These are phyloP conservation scores for Malassezia yamatoensis DNA, from an alignment of 1,284 basidiomycete species.

Conservation along the genomic window DNA sequence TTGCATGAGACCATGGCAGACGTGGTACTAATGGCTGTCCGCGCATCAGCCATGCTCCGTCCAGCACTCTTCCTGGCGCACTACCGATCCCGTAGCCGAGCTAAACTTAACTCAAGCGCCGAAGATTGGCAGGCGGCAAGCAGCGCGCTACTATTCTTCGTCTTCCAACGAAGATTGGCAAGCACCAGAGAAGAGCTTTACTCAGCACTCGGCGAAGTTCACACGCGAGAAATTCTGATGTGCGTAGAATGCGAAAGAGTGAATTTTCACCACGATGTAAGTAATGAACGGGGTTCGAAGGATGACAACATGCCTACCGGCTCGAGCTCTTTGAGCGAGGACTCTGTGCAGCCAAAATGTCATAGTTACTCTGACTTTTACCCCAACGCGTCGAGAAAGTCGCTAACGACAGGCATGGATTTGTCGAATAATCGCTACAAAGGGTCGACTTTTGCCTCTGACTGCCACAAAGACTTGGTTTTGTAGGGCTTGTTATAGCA, in stretches of 20 bases:
- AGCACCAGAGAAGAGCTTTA: neutral
- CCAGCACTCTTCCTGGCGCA: constrained; percentile 1
- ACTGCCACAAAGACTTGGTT: no score
- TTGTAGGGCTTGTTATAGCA: no score
- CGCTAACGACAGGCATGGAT: neutral
- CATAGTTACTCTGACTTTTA: constrained; percentile 20
- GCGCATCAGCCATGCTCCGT: constrained; percentile 13
- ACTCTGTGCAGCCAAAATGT: constrained; percentile 22
- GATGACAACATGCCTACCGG: constrained; percentile 16
- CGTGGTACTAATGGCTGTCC: constrained; percentile 7
- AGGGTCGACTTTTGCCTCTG: no score
- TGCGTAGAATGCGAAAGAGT: no score
- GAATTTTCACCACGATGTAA: neutral
- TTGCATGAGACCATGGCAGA: constrained; percentile 6
- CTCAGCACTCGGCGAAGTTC: constrained; percentile 2
- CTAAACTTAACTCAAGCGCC: neutral
- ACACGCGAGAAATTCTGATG: no score
- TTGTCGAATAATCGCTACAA: no score
- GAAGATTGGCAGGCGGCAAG: neutral
- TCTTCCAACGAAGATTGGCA: neutral
- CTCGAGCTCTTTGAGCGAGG: constrained; percentile 19
- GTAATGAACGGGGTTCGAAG: neutral
- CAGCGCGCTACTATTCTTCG: constrained; percentile 1
- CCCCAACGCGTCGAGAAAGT: neutral
- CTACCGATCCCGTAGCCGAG: constrained; percentile 2